Evolutionary conservation across 1,284 basidiomycete genomes (phyloP).

Genomic region (Anthracocystis walkeri): DNA sequence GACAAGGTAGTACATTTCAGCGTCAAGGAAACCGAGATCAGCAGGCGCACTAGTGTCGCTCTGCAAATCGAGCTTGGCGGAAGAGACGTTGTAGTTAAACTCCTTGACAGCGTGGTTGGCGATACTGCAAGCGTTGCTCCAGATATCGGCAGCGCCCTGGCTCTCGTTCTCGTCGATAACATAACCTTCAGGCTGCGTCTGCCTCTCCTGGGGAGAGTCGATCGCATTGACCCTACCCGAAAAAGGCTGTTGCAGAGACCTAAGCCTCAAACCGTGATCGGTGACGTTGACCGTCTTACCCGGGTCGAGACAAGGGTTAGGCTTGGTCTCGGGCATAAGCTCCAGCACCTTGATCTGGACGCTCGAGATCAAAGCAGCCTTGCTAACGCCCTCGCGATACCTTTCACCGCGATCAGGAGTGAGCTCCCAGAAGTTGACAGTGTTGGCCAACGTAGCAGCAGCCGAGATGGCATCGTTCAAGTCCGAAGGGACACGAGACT

Average conservation of each 20-base stretch:
- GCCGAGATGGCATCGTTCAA: slow-evolving; percentile 73
- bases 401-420: slow-evolving; percentile 73
- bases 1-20: slow-evolving; percentile 77
- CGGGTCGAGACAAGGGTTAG: slow-evolving; percentile 22
- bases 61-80: slow-evolving; percentile 20
- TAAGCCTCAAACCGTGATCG: background rate
- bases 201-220: slow-evolving; percentile 1
- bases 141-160: background rate
- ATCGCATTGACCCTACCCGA: slow-evolving; percentile 8
- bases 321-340: slow-evolving; percentile 28
- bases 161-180: background rate
- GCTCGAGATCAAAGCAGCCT: slow-evolving; percentile 54
- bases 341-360: slow-evolving; percentile 47
- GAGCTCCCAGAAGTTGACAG: slow-evolving; percentile 73
- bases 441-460: slow-evolving; percentile 49
- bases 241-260: slow-evolving; percentile 18
- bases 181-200: slow-evolving; percentile 1
- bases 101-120: slow-evolving; percentile 18
- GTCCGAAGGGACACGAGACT: slow-evolving; percentile 68
- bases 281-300: background rate
- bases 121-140: slow-evolving; percentile 36
- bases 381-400: slow-evolving; percentile 69
- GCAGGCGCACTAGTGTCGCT: slow-evolving; percentile 23
- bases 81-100: slow-evolving; percentile 19
- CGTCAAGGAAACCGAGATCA: slow-evolving; percentile 37